These are phyloP conservation scores for Acacia acuminata DNA, from an alignment of 306 rosid genomes.

Conservation along the genomic window DNA sequence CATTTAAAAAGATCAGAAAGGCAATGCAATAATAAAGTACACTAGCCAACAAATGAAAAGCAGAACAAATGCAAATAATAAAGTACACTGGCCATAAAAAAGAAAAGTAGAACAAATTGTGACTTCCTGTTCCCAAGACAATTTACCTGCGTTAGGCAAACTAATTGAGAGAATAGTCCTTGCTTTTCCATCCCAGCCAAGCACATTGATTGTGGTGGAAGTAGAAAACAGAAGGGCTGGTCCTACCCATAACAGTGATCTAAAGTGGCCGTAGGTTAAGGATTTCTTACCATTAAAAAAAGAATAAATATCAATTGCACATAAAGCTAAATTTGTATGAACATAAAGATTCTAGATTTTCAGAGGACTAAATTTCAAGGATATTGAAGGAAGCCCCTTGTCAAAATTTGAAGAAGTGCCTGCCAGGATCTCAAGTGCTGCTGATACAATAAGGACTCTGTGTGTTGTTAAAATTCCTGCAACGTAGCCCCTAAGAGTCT, in stretches of 20 bases:
- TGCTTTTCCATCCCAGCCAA: conserved; percentile 99
- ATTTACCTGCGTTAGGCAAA: conserved; percentile 78
- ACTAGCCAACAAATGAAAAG: background rate
- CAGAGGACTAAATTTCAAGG: conserved; percentile 45
- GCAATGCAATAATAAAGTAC: conserved; percentile 3
- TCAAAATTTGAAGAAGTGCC: conserved; percentile 78
- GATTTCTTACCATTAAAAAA: conserved; percentile 10
- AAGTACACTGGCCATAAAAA: conserved; percentile 10
- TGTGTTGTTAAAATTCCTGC: conserved; percentile 93
- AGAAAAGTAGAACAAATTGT: conserved; percentile 13
- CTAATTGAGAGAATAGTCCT: conserved; percentile 86
- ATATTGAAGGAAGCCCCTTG: conserved; percentile 96
- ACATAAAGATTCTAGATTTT: conserved; percentile 16
- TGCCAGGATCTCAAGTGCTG: conserved; percentile 85
- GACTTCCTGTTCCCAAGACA: conserved; percentile 28
- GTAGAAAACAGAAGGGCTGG: conserved; percentile 98
- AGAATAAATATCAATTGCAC: conserved; percentile 22
- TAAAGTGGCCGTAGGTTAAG: conserved; percentile 79
- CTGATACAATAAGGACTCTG: conserved; percentile 85
- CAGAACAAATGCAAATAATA: conserved; percentile 16
- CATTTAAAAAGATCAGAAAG: conserved; percentile 37
- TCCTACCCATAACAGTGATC: conserved; percentile 97
- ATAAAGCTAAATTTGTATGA: conserved; percentile 1
- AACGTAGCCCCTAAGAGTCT: conserved; percentile 88
- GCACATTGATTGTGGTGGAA: conserved; percentile 79